Evolutionary conservation across 2,329 filamentous ascomycete genomes (phyloP), one percentile per base, ranked within the genome.

Genomic region (Podosphaera leucotricha): DNA sequence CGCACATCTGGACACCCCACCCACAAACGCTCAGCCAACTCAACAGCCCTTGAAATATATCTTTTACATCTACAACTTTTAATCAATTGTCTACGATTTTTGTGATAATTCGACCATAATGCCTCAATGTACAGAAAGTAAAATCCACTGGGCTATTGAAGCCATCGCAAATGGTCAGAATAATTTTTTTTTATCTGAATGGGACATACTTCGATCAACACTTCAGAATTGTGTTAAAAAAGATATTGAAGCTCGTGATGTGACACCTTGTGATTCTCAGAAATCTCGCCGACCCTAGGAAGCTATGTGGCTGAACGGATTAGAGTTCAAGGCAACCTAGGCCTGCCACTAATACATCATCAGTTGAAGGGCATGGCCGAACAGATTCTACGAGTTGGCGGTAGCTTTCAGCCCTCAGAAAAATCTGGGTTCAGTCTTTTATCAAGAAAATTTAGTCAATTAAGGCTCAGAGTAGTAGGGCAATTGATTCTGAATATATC

Each of bases 321-420:
- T 19, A 2, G 36, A 16, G 18, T 18, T 38, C 36, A 38, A 15
- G 36, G n/a, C 18, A 19, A 11, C 11, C 11, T 38, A 18, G 44
- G 44, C n/a, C 39, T 43, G 13, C 21, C 19, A 20, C 44, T 33
- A 16, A 46, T 33, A 5, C 33, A 46, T 43, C 18, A 21, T 7
- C 21, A 46, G 24, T 37, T 46, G 4, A n/a, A n/a, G n/a, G n/a
- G n/a, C n/a, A n/a, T n/a, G n/a, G n/a, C n/a, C n/a, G n/a, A n/a
- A n/a, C n/a, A n/a, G n/a, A n/a, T n/a, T n/a, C n/a, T n/a, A n/a
- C n/a, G n/a, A n/a, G n/a, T n/a, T n/a, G n/a, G 24, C 10, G n/a
- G 33, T 16, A 33, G 41, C 21, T 37, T 30, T 21, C 36, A 15
- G 18, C 28, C 44, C 40, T 43, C 16, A 26, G 30, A 41, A 46